These are phyloP conservation scores for Phragmites australis DNA, from an alignment of 176 grass and related monocot species.

Conservation along the genomic window DNA sequence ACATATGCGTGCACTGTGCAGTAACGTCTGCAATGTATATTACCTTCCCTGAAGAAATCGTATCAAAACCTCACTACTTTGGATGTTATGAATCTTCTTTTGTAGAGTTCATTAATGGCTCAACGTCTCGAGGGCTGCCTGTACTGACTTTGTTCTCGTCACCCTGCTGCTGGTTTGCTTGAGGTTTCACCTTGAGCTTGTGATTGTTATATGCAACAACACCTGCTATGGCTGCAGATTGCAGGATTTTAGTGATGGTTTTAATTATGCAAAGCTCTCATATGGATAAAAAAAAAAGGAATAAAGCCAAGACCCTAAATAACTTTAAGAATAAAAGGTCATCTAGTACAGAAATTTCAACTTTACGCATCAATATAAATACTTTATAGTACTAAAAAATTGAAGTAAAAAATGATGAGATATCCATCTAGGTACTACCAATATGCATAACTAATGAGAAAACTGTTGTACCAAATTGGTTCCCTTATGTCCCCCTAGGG, in stretches of 20 bases:
- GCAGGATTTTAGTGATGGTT: neutral
- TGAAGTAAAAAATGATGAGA: too few relatives aligned
- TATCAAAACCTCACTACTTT: conserved; percentile 19
- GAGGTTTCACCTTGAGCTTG: conserved; percentile 66
- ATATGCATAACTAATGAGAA: too few relatives aligned
- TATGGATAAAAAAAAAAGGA: too few relatives aligned
- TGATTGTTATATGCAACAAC: conserved; percentile 93
- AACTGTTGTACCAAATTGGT: too few relatives aligned
- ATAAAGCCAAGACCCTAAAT: too few relatives aligned
- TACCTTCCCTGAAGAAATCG: conserved; percentile 38
- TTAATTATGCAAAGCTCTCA: too few relatives aligned
- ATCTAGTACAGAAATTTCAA: too few relatives aligned
- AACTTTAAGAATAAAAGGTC: too few relatives aligned
- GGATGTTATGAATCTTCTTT: conserved; percentile 53
- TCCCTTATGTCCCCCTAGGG: too few relatives aligned
- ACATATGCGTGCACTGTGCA: neutral
- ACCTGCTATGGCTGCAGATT: conserved; percentile 84
- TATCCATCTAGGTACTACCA: too few relatives aligned
- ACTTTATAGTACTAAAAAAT: too few relatives aligned
- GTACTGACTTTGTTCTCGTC: conserved; percentile 27
- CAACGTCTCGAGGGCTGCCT: conserved; percentile 49
- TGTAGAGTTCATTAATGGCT: conserved; percentile 46
- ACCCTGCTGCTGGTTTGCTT: conserved; percentile 47
- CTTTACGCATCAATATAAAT: too few relatives aligned
- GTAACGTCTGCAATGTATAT: neutral